Conservation (phyloP, 768 basidiomycete species). For the Hypholoma fasciculare region DNA sequence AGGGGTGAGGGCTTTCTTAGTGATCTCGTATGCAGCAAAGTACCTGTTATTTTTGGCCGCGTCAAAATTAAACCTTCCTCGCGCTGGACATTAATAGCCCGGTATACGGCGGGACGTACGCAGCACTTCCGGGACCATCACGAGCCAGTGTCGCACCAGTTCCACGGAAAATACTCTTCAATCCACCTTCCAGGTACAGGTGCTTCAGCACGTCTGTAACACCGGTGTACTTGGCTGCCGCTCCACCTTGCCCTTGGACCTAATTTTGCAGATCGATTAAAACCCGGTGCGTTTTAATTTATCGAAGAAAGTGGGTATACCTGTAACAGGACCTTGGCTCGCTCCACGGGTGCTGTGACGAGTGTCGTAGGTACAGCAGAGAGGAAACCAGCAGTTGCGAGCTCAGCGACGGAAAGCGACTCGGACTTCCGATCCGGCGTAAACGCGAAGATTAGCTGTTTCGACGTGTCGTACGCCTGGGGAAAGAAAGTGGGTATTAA, state of each 20-base stretch:
- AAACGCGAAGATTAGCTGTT: slow-evolving; percentile 72
- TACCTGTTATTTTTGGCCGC: slow-evolving; percentile 52
- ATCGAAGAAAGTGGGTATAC: slow-evolving; percentile 34
- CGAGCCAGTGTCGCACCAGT: slow-evolving; percentile 91
- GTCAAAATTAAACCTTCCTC: slow-evolving; percentile 10
- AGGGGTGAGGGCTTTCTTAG: slow-evolving; percentile 85
- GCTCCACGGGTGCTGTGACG: slow-evolving; percentile 93
- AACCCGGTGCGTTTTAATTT: neutral
- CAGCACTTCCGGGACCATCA: slow-evolving; percentile 96
- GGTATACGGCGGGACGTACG: slow-evolving; percentile 50
- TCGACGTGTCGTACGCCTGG: slow-evolving; percentile 92
- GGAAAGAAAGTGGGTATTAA: neutral
- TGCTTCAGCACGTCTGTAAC: slow-evolving; percentile 89
- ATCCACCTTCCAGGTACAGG: slow-evolving; percentile 91
- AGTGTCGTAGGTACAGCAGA: slow-evolving; percentile 92
- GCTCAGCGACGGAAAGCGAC: slow-evolving; percentile 69
- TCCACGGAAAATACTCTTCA: slow-evolving; percentile 90
- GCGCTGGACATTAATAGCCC: neutral
- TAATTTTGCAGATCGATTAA: slow-evolving; percentile 27
- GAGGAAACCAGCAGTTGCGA: slow-evolving; percentile 92
- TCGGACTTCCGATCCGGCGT: slow-evolving; percentile 79
- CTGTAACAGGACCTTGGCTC: slow-evolving; percentile 95
- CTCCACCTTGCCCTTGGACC: slow-evolving; percentile 87
- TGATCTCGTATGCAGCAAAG: slow-evolving; percentile 95
- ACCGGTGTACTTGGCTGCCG: slow-evolving; percentile 78